Evolutionary conservation across 1,284 basidiomycete genomes (phyloP).

Genomic region (Tausonia pullulans): DNA sequence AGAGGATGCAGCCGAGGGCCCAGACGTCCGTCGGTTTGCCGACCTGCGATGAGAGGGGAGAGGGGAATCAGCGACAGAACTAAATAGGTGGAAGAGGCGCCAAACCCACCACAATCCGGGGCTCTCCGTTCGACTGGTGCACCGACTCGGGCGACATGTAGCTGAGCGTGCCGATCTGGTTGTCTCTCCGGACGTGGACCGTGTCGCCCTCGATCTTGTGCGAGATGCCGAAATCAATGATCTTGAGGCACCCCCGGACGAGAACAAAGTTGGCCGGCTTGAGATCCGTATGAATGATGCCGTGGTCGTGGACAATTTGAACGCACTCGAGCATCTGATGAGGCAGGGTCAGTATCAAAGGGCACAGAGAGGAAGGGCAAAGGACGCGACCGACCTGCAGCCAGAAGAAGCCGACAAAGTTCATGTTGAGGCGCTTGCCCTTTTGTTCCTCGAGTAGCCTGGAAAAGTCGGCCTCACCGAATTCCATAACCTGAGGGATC

Average conservation of each 20-base stretch:
- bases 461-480: conserved; percentile 80
- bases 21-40: conserved; percentile 57
- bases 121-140: conserved; percentile 39
- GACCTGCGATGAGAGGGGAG: neutral
- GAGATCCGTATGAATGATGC: conserved; percentile 90
- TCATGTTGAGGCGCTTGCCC: conserved; percentile 71
- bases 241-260: conserved; percentile 80
- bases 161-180: conserved; percentile 87
- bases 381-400: conserved; percentile 55
- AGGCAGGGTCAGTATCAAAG: neutral
- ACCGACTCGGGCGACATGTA: conserved; percentile 95
- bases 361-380: neutral
- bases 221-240: conserved; percentile 94
- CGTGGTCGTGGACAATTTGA: conserved; percentile 87
- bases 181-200: conserved; percentile 88
- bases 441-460: conserved; percentile 67
- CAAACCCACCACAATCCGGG: conserved; percentile 12
- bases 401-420: conserved; percentile 89
- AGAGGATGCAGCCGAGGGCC: conserved; percentile 92
- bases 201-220: conserved; percentile 95
- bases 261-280: conserved; percentile 95
- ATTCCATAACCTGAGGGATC: conserved; percentile 62
- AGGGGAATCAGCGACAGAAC: neutral
- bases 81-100: neutral
- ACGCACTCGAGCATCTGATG: conserved; percentile 86